phyloP scores from a whole-genome alignment of 352 stramenopile genomes.

The Globisporangium echinulatum region DNA sequence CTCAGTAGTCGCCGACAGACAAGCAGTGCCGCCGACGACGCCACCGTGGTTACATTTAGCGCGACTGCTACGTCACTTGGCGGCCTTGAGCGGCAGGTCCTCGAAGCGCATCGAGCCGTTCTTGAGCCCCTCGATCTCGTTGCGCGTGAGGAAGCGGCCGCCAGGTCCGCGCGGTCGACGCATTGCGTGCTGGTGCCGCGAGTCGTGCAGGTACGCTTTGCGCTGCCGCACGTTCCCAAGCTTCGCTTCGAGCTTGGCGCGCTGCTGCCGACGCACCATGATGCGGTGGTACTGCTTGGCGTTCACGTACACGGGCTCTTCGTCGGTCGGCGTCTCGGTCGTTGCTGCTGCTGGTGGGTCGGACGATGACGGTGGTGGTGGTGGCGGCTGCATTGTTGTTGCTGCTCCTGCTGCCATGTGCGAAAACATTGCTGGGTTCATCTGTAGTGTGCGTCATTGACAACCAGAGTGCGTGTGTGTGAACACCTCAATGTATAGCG shows the following conservation, averaged over 20 bases:
- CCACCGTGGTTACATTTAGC: neutral
- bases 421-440: slow-evolving; percentile 52
- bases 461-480: too few species aligned
- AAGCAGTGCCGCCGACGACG: too few species aligned
- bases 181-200: slow-evolving; percentile 84
- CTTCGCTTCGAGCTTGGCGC: slow-evolving; percentile 83
- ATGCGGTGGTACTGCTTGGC: slow-evolving; percentile 89
- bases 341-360: too few species aligned
- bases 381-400: slow-evolving; percentile 10
- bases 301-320: slow-evolving; percentile 88
- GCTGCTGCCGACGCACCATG: slow-evolving; percentile 82
- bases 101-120: slow-evolving; percentile 61
- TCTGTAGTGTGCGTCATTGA: slow-evolving; percentile 9
- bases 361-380: slow-evolving; percentile 6
- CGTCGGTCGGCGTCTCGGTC: slow-evolving; percentile 46
- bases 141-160: slow-evolving; percentile 76
- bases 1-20: too few species aligned
- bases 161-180: slow-evolving; percentile 76
- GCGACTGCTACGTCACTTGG: neutral
- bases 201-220: slow-evolving; percentile 84
- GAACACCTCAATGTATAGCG: too few species aligned
- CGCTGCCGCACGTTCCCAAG: slow-evolving; percentile 67
- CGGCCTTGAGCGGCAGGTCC: slow-evolving; percentile 41
- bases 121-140: slow-evolving; percentile 70
- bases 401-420: slow-evolving; percentile 24